Evolutionary conservation across 2,329 filamentous ascomycete genomes (phyloP).

Genomic region (Claviceps pazoutovae): DNA sequence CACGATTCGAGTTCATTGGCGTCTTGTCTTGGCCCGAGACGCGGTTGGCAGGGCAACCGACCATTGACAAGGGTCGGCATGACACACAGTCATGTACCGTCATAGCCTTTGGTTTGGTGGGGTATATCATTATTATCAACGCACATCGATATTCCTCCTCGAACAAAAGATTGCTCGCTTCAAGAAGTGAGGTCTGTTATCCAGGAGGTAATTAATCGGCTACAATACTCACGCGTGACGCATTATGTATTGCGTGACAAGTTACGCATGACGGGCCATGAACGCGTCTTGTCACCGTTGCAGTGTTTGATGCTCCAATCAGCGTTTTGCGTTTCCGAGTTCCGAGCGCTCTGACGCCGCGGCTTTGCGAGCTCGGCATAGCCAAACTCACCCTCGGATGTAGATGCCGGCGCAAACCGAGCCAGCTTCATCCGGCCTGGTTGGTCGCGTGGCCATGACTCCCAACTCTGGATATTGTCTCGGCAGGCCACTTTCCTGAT

Average conservation of each 20-base stretch:
- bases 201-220: no score
- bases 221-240: no score
- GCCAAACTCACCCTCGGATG: background rate
- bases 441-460: background rate
- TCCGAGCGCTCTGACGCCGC: background rate
- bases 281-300: no score
- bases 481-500: background rate
- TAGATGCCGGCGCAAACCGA: constrained; percentile 25
- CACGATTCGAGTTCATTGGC: background rate
- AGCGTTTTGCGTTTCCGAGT: background rate
- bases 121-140: no score
- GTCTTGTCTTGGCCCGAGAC: background rate
- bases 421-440: constrained; percentile 6
- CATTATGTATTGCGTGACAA: no score
- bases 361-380: background rate
- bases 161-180: no score
- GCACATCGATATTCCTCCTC: no score
- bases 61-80: background rate
- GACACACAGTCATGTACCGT: background rate
- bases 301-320: no score
- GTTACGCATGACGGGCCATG: no score
- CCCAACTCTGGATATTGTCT: background rate
- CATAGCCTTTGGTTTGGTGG: no score
- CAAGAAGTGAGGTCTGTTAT: no score
- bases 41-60: constrained; percentile 4